Conservation (phyloP, 495 filamentous ascomycete species). For the Lophiotrema nucula region DNA sequence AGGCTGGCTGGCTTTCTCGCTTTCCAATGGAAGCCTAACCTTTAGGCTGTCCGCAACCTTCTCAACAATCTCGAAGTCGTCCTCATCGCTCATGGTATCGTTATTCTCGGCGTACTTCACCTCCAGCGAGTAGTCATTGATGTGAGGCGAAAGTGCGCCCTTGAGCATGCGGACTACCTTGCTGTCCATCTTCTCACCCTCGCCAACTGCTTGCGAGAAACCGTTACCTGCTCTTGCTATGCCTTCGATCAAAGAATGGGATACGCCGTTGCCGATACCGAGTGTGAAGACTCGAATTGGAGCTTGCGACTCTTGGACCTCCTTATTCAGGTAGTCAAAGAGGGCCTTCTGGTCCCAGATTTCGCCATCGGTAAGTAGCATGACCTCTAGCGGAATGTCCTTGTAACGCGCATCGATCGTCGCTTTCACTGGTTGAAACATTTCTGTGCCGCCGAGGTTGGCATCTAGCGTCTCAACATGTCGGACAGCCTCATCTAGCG, state of each 20-base stretch:
- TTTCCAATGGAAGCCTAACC: constrained; percentile 26
- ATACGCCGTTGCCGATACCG: constrained; percentile 62
- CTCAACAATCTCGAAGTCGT: constrained; percentile 59
- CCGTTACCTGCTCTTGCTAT: constrained; percentile 66
- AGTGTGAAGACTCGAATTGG: constrained; percentile 63
- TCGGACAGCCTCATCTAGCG: constrained; percentile 50
- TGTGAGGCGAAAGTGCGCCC: constrained; percentile 60
- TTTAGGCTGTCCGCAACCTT: constrained; percentile 49
- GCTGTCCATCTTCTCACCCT: constrained; percentile 57
- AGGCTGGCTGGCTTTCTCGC: constrained; percentile 12
- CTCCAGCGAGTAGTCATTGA: constrained; percentile 59
- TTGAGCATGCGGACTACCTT: constrained; percentile 73
- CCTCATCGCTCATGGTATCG: constrained; percentile 37
- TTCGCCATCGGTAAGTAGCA: constrained; percentile 71
- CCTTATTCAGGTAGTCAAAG: constrained; percentile 55
- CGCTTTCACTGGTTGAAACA: constrained; percentile 53
- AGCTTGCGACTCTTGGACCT: constrained; percentile 48
- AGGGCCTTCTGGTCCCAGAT: constrained; percentile 58
- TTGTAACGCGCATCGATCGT: constrained; percentile 51
- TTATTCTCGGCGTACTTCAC: constrained; percentile 53
- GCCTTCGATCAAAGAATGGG: constrained; percentile 65
- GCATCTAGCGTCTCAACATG: constrained; percentile 52
- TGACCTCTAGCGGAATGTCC: constrained; percentile 59
- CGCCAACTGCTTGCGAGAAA: constrained; percentile 60
- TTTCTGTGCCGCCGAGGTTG: constrained; percentile 68